Conservation (phyloP, 2,329 filamentous ascomycete genomes). For the Apiospora malaysiana region DNA sequence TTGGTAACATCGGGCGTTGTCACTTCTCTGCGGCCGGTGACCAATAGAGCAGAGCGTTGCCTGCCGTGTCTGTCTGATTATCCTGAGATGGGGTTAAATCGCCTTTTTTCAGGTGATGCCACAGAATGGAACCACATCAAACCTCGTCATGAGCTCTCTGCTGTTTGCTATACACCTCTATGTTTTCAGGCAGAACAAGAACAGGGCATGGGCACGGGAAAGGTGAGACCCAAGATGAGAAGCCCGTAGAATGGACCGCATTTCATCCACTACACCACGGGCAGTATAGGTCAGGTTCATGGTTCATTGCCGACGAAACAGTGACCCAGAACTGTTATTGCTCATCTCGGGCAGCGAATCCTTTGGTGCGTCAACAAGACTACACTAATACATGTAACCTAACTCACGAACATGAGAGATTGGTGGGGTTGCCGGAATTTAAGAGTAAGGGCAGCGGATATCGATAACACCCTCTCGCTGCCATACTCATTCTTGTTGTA, state of each 20-base stretch:
- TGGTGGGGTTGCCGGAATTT: not conserved
- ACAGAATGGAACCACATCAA: slow-evolving; percentile 8
- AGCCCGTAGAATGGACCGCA: not conserved
- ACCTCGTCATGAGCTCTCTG: slow-evolving; percentile 3
- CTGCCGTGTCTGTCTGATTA: slow-evolving; percentile 14
- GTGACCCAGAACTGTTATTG: not conserved
- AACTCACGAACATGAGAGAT: not conserved
- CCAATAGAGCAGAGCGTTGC: not conserved
- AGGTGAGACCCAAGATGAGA: slow-evolving; percentile 9
- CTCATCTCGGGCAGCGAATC: not conserved
- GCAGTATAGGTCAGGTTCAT: not conserved
- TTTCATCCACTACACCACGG: not conserved
- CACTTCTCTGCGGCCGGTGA: not conserved
- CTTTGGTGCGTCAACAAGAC: not conserved
- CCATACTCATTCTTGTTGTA: not conserved
- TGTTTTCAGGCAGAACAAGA: not conserved
- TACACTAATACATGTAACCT: no score
- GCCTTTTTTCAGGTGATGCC: not conserved
- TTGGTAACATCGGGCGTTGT: slow-evolving; percentile 11
- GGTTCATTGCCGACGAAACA: not conserved
- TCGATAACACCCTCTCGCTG: not conserved
- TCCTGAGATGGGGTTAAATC: slow-evolving; percentile 10
- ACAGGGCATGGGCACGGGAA: not conserved
- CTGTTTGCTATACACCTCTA: not conserved
- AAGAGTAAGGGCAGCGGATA: not conserved